Conservation (phyloP, 1,284 basidiomycete species). For the Chondrostereum purpureum region DNA sequence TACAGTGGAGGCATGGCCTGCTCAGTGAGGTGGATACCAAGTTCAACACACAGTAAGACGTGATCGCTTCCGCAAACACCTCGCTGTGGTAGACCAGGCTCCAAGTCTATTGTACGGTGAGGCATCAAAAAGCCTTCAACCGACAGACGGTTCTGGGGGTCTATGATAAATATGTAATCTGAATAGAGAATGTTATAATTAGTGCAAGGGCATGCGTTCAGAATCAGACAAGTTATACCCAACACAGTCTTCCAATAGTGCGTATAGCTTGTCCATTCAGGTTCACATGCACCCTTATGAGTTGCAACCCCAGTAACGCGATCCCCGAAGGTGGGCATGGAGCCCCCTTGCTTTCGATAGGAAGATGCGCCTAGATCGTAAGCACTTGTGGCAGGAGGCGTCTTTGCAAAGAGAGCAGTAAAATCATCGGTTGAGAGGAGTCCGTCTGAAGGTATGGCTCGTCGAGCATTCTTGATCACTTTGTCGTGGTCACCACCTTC, state of each 20-base stretch:
- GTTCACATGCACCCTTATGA: conserved; percentile 57
- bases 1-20: not conserved
- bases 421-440: conserved; percentile 66
- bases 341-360: conserved; percentile 14
- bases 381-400: conserved; percentile 41
- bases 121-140: conserved; percentile 64
- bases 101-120: conserved; percentile 56
- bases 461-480: conserved; percentile 73
- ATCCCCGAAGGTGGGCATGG: conserved; percentile 41
- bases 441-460: conserved; percentile 58
- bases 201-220: no score
- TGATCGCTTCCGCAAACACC: conserved; percentile 86
- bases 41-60: conserved; percentile 65
- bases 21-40: no score
- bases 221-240: no score
- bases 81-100: conserved; percentile 72
- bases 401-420: conserved; percentile 38
- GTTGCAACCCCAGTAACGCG: conserved; percentile 33
- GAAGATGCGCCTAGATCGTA: conserved; percentile 52
- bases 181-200: not conserved
- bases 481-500: conserved; percentile 60
- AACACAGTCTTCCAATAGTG: conserved; percentile 76
- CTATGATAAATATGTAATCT: conserved; percentile 85
- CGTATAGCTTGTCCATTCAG: conserved; percentile 76
- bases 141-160: conserved; percentile 31